Evolutionary conservation across 2,329 filamentous ascomycete species (phyloP).

Genomic region (Fusarium papillatum): DNA sequence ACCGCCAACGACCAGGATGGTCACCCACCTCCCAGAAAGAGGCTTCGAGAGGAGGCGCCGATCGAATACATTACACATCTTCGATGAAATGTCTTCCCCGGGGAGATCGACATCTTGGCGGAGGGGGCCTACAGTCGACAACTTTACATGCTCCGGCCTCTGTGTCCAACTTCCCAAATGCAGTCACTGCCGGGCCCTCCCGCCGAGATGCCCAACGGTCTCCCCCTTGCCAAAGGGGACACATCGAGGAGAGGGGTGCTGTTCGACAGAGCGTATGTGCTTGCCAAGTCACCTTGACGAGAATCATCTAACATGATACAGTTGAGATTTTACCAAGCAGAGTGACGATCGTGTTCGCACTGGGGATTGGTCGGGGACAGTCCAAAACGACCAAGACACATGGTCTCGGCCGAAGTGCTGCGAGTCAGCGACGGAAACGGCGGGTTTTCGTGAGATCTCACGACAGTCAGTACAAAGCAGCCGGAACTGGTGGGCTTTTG

Average conservation of each 20-base stretch:
- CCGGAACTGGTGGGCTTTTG: neutral
- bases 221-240: neutral
- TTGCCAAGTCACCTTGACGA: neutral
- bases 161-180: neutral
- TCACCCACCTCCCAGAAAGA: neutral
- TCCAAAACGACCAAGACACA: neutral
- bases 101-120: neutral
- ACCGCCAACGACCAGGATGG: neutral
- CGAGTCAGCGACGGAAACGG: neutral
- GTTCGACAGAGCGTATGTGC: neutral
- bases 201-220: neutral
- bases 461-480: neutral
- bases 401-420: neutral
- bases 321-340: neutral
- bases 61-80: neutral
- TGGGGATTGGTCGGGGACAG: neutral
- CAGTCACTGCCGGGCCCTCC: neutral
- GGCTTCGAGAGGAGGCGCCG: neutral
- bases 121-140: neutral
- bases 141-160: neutral
- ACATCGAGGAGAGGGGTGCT: neutral
- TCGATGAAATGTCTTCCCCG: neutral
- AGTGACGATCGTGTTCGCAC: neutral
- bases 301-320: neutral
- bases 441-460: neutral